Conservation (phyloP, 768 basidiomycete genomes). For the Trametopsis cervina region DNA sequence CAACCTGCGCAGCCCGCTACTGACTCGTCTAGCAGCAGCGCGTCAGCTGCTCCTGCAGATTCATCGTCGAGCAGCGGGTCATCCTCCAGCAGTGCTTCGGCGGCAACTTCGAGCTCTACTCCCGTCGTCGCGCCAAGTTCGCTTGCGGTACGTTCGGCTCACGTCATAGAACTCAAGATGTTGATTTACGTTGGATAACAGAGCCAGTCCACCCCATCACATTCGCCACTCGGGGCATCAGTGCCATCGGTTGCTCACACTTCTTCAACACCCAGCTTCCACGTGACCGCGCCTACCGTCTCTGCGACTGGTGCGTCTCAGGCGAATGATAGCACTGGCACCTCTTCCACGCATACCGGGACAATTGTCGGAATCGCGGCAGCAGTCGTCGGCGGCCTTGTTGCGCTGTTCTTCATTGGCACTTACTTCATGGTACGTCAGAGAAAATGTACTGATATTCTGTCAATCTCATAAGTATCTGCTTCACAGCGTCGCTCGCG, state of each 20-base stretch:
- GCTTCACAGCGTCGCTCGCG: slow-evolving; percentile 19
- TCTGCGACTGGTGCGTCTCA: neutral
- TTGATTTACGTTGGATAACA: too few relatives aligned
- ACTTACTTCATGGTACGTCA: slow-evolving; percentile 31
- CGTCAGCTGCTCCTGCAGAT: neutral
- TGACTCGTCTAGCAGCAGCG: neutral
- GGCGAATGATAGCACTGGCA: slow-evolving; percentile 10
- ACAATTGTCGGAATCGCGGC: slow-evolving; percentile 27
- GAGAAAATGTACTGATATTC: too few relatives aligned
- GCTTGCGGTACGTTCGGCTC: neutral
- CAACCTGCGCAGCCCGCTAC: neutral
- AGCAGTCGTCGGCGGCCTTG: slow-evolving; percentile 28
- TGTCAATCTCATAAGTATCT: neutral
- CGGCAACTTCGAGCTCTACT: slow-evolving; percentile 1
- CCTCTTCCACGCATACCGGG: slow-evolving; percentile 13
- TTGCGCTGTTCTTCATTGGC: slow-evolving; percentile 24
- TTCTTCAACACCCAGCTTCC: neutral
- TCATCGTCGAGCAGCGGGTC: neutral
- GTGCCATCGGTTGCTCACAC: neutral
- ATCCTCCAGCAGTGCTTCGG: neutral
- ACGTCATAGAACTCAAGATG: neutral
- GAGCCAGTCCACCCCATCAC: too few relatives aligned
- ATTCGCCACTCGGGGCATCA: too few relatives aligned
- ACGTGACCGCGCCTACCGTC: neutral
- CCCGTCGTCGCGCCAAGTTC: neutral